Percentiles rank a stretch among this genome's conserved stretches.
Conservation (phyloP, 2,329 filamentous ascomycete genomes). For the Botrytis cinerea region DNA sequence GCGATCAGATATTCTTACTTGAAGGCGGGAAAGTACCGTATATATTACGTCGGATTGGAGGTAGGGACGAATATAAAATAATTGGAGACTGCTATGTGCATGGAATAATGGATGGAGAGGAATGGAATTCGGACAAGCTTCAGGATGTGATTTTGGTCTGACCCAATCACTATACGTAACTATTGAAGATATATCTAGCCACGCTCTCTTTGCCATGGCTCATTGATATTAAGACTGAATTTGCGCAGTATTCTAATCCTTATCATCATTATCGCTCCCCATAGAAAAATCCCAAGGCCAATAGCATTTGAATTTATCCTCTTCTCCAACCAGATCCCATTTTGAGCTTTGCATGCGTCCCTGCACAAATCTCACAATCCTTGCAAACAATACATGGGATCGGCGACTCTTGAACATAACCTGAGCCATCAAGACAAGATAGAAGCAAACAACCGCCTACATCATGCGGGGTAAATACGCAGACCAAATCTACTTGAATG, state of each 20-base stretch:
- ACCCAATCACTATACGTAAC: not conserved
- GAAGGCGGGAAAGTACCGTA: not conserved
- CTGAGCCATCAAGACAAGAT: too few relatives aligned
- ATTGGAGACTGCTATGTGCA: not conserved
- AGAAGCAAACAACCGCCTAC: not conserved
- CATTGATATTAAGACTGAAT: not conserved
- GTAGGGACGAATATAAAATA: not conserved
- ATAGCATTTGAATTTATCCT: not conserved
- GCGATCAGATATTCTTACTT: not conserved
- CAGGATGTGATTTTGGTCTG: not conserved
- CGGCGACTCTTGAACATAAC: not conserved
- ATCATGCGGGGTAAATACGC: not conserved
- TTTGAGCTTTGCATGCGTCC: not conserved
- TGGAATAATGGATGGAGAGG: slow-evolving; percentile 1
- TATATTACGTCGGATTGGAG: not conserved
- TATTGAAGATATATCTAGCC: not conserved
- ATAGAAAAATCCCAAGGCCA: not conserved
- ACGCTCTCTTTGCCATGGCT: not conserved
- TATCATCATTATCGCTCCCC: not conserved
- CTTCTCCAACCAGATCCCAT: not conserved
- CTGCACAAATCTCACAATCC: not conserved
- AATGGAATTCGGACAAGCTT: not conserved
- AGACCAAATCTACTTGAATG: not conserved
- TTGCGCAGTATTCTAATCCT: too few relatives aligned
- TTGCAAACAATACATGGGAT: not conserved